Evolutionary conservation across 257 asterid genomes (phyloP).

Genomic region (Solanum appendiculatum): DNA sequence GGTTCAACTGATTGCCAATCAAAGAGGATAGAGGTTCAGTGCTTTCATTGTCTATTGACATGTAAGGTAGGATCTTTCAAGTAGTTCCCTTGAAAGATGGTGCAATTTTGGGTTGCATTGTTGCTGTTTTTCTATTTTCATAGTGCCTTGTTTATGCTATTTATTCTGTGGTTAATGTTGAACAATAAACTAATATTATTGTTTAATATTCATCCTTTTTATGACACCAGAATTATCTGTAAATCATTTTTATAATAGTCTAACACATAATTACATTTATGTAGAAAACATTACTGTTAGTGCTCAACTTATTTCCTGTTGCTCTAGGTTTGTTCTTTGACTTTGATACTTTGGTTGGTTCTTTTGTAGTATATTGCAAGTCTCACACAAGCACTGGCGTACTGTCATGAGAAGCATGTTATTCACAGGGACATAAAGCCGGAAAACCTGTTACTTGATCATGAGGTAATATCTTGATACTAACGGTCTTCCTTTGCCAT

Average conservation of each 20-base stretch:
- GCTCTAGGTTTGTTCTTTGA: neutral
- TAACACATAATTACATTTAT: neutral
- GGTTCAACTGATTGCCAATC: neutral
- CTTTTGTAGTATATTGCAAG: constrained; percentile 56
- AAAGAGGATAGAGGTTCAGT: neutral
- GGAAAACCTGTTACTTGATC: constrained; percentile 87
- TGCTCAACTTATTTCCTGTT: neutral
- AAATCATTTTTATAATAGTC: neutral
- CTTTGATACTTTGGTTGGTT: constrained; percentile 4
- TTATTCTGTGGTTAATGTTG: neutral
- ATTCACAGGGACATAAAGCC: constrained; percentile 99
- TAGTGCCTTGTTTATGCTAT: neutral
- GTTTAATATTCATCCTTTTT: neutral
- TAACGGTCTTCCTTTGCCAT: neutral
- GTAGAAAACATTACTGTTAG: neutral
- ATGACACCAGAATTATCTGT: neutral
- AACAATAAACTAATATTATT: neutral
- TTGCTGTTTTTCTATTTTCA: neutral
- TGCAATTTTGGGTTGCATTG: neutral
- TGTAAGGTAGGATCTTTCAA: neutral
- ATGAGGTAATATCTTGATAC: constrained; percentile 50
- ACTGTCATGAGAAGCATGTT: constrained; percentile 82
- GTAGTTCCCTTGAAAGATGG: neutral
- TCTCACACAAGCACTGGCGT: constrained; percentile 74
- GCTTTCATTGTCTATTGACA: neutral